phyloP scores from a whole-genome alignment of 73 alveolate species.

The Tetrahymena elliotti region DNA sequence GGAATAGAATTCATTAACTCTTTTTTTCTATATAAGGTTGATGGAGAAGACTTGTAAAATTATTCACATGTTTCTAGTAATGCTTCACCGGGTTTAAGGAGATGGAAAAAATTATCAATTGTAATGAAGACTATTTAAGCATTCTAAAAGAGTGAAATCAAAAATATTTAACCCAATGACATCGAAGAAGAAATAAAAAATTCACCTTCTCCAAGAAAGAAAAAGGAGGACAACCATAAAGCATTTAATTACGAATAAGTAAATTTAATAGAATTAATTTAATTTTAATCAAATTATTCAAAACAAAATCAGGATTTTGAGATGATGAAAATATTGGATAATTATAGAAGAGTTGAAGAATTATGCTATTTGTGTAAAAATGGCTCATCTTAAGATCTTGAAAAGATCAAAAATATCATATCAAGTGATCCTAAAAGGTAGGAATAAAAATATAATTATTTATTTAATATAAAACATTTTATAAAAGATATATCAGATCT shows the following conservation, averaged over 20 bases:
- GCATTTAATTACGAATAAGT: background rate
- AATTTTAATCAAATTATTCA: no score
- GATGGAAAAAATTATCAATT: background rate
- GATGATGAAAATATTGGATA: background rate
- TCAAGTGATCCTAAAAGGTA: background rate
- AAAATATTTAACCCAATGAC: background rate
- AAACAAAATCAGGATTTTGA: background rate
- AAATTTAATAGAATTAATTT: background rate
- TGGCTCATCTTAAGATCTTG: background rate
- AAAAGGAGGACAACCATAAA: background rate
- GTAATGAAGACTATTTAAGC: background rate
- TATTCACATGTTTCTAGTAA: background rate
- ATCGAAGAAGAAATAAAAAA: background rate
- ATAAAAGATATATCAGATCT: background rate
- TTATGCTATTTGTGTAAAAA: background rate
- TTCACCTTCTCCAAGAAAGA: background rate
- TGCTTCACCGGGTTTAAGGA: background rate
- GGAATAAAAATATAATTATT: background rate
- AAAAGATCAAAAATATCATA: background rate
- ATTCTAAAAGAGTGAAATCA: background rate
- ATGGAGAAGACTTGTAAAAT: background rate
- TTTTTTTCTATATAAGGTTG: background rate
- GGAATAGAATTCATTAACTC: background rate
- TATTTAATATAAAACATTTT: background rate
- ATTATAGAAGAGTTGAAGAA: background rate